Evolutionary conservation across 495 filamentous ascomycete genomes (phyloP), one percentile per base, ranked within the genome.

Genomic region (Tuber indicum): DNA sequence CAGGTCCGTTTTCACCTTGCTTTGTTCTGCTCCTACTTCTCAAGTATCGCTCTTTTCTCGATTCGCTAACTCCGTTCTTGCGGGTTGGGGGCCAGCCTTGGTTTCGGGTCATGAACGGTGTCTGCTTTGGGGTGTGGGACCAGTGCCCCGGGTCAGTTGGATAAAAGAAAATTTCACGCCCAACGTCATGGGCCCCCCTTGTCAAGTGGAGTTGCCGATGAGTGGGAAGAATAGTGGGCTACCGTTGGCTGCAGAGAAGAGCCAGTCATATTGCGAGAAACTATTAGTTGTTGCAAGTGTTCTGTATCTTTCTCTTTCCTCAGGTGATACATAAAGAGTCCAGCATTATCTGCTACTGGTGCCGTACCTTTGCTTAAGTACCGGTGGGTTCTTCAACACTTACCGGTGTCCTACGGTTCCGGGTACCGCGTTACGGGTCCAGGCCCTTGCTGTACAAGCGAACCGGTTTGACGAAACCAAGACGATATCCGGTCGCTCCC

Each of bases 31-130:
- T 62, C 58, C 23, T 62, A 32, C 32, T 32, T 10, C 58, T 32
- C 26, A 36, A 36, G 16, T 66, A 36, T 66, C 17, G 58, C 58
- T 36, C 9, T 58, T 58, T n/a, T 58, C 49, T n/a, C 49, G 7
- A 32, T 80, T 80, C 71, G 74, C 77, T 75, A 78, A 73, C 76
- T 78, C 75, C 71, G 77, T 73, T 74, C 71, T 80, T 78, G 71
- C 76, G 47, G 74, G 78, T 73, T 80, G 78, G 77, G 78, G 78
- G 74, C 70, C 78, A 80, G 78, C 78, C 78, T 80, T 80, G 78
- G 78, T 74, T 72, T 80, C 73, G 78, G 78, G 78, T 72, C 77
- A 72, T 79, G 39, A 75, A 73, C 78, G 71, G 71, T 79, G 73
- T 47, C 77, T 62, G 44, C 78, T 73, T 79, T 80, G 52, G 70